These are phyloP conservation scores for Trichoderma gracile DNA, from an alignment of 2,329 filamentous ascomycete genomes.

Conservation along the genomic window DNA sequence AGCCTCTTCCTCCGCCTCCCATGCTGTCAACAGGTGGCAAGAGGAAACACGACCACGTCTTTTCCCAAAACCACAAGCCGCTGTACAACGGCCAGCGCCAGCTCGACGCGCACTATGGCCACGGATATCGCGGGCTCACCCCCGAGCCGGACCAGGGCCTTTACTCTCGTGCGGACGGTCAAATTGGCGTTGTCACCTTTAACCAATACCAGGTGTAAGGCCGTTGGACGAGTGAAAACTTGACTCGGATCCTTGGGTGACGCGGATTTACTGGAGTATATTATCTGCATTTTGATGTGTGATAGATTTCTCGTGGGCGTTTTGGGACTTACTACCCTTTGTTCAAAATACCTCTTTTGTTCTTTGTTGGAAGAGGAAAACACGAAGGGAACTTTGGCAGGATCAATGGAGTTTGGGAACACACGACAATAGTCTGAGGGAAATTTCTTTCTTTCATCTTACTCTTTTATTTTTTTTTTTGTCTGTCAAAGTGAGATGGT, in stretches of 20 bases:
- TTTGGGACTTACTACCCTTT: slow-evolving; percentile 3
- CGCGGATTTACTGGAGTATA: slow-evolving; percentile 14
- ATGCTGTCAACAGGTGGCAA: slow-evolving; percentile 38
- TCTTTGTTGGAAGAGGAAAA: slow-evolving; percentile 3
- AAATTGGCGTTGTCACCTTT: slow-evolving; percentile 36
- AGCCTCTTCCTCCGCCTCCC: slow-evolving; percentile 34
- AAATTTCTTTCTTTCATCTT: background rate
- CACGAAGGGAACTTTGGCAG: slow-evolving; percentile 18
- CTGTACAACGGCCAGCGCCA: slow-evolving; percentile 44
- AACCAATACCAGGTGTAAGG: slow-evolving; percentile 33
- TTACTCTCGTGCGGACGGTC: slow-evolving; percentile 42
- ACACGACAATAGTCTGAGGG: background rate
- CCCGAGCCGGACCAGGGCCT: slow-evolving; percentile 37
- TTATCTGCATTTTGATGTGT: slow-evolving; percentile 14
- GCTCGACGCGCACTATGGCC: slow-evolving; percentile 37
- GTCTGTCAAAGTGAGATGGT: slow-evolving; percentile 20
- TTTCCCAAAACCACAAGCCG: slow-evolving; percentile 36
- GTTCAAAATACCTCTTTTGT: slow-evolving; percentile 17
- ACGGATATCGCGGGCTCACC: slow-evolving; percentile 30
- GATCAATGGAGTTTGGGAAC: slow-evolving; percentile 34
- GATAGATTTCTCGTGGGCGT: slow-evolving; percentile 24
- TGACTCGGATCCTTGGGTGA: background rate
- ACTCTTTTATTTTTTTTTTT: slow-evolving; percentile 12
- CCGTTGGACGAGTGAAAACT: background rate
- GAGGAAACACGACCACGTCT: slow-evolving; percentile 42